A percentile compares a stretch with the other conserved stretches of the same genome.
Conservation (phyloP, 1,284 basidiomycete genomes). For the Pholiota adiposa region DNA sequence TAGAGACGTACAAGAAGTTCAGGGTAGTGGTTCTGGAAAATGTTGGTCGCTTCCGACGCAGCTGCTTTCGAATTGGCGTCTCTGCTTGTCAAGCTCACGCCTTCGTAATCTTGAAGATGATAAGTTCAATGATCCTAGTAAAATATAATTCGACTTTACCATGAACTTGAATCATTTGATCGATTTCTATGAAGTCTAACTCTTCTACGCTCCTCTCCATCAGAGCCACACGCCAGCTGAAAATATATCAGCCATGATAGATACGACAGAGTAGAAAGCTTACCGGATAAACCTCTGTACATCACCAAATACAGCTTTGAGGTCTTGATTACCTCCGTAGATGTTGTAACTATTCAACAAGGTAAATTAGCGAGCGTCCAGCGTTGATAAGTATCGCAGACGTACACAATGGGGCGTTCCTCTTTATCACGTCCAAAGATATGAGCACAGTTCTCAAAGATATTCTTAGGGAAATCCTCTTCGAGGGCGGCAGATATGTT, state of each 20-base stretch:
- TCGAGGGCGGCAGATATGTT: constrained; percentile 60
- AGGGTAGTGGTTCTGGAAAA: constrained; percentile 77
- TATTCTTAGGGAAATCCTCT: constrained; percentile 65
- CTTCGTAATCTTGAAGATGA: constrained; percentile 63
- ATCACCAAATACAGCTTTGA: constrained; percentile 72
- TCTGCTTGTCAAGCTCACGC: constrained; percentile 67
- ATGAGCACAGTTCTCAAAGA: constrained; percentile 70
- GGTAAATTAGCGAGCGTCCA: background rate
- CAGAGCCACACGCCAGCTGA: constrained; percentile 75
- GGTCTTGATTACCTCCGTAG: constrained; percentile 68
- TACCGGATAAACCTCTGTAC: constrained; percentile 73
- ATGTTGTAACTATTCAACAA: constrained; percentile 61
- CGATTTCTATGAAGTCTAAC: constrained; percentile 73
- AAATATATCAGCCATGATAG: background rate
- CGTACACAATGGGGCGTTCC: constrained; percentile 67
- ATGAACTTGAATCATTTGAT: constrained; percentile 77
- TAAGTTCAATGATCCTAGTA: background rate
- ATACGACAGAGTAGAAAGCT: constrained; percentile 11
- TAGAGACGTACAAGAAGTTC: constrained; percentile 65
- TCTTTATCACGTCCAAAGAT: constrained; percentile 70
- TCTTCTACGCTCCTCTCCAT: constrained; percentile 70
- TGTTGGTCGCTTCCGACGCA: constrained; percentile 68
- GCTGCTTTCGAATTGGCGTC: constrained; percentile 77
- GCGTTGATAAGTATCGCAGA: constrained; percentile 1
- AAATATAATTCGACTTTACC: constrained; percentile 41